Base-by-base conservation (phyloP, 208 protist species). In the Jaenimonas drosophilae region DNA sequence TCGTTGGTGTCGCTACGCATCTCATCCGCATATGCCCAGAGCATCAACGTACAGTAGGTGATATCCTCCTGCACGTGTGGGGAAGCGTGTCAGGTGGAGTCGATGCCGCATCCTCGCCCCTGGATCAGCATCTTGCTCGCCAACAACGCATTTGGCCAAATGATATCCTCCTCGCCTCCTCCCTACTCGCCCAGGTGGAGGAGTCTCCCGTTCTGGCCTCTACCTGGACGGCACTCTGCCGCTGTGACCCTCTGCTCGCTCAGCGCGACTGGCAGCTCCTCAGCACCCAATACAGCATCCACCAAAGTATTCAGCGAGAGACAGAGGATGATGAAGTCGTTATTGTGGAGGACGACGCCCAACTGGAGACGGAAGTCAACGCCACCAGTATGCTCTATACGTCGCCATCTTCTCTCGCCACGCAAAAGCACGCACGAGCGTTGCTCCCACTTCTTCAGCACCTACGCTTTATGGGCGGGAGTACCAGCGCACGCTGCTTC, bases 221-320 rank as follows among this genome's bases (percentile, higher is more conserved):
- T 0, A 79, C 72, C 5, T 87, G 77, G 77, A 4, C 25, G 0
- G 66, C 70, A 21, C 62, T 87, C 25, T 74, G 69, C 30, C 72
- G 73, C 23, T 45, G 40, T 17, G 66, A 79, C 28, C 28, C 45
- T 1, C 14, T 25, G n/a, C 45, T 79, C 20, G 23, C 29, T 16
- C 11, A 19, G 9, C 45, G 42, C 4, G 67, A 76, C 40, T 79
- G 63, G 70, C 42, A 63, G 16, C 36, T 54, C 9, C 51, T 59
- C 2, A 47, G 52, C 0, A 37, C 50, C 0, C 37, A 31, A 20
- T 52, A 52, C 36, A 29, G 46, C 23, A n/a, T n/a, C n/a, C 9
- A 9, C 11, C 11, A 34, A 34, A 9, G 31, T 34, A 14, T 4
- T 46, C 54, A 32, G 39, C 28, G n/a, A 52, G 4, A 48, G 54